Percentiles rank a stretch among this genome's conserved stretches.
These are phyloP conservation scores for Eucalyptus guilfoylei DNA, from an alignment of 345 rosid genomes.

Conservation along the genomic window DNA sequence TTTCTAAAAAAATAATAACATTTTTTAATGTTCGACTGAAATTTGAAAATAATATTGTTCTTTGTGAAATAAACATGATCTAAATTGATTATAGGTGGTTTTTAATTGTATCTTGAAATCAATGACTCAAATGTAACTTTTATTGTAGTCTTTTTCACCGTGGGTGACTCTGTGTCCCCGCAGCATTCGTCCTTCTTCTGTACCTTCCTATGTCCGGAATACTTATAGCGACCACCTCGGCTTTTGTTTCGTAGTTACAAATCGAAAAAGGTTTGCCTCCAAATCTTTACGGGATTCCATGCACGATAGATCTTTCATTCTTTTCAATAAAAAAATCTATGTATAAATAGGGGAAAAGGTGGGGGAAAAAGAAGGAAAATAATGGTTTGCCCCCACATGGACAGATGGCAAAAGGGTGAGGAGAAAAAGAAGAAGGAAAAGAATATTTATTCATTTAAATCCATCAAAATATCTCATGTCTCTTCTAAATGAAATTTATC, in stretches of 20 bases:
- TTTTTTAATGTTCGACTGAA: fast-evolving
- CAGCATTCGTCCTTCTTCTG: not conserved
- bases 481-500: not conserved
- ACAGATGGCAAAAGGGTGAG: not conserved
- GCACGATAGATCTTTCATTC: not conserved
- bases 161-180: not conserved
- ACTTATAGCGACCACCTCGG: not conserved
- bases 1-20: fast-evolving
- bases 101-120: not conserved
- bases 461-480: not conserved
- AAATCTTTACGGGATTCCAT: not conserved
- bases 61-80: not conserved
- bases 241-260: not conserved
- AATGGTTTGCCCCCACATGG: not conserved
- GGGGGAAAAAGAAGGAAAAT: not conserved
- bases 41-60: too few relatives aligned
- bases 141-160: not conserved
- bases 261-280: not conserved
- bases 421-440: not conserved
- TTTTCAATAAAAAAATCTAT: not conserved
- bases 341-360: not conserved
- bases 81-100: not conserved
- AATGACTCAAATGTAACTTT: not conserved
- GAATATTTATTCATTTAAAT: not conserved
- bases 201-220: not conserved